phyloP scores from a whole-genome alignment of 306 rosid species.

The Sphenostylis stenocarpa region DNA sequence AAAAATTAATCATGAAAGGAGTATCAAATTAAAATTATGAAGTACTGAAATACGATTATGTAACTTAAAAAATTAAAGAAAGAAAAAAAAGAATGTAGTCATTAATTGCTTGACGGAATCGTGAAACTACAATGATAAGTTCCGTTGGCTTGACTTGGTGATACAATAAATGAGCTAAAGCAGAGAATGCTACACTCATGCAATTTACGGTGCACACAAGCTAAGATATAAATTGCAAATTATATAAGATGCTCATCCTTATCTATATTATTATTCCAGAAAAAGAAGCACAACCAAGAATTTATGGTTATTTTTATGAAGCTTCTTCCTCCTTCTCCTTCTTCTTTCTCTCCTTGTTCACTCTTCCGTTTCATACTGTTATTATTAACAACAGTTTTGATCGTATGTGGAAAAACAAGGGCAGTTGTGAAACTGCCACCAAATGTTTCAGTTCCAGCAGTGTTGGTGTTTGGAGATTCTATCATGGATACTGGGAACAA shows the following conservation, averaged over 20 bases:
- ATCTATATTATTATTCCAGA: background rate
- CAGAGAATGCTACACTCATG: background rate
- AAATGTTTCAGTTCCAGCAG: constrained; percentile 50
- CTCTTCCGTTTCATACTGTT: background rate
- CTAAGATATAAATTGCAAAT: background rate
- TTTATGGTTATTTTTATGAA: background rate
- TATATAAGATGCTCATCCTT: background rate
- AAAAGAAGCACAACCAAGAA: background rate
- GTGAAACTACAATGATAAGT: background rate
- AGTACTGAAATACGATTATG: no score
- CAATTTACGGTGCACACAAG: background rate
- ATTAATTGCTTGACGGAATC: background rate
- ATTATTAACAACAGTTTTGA: background rate
- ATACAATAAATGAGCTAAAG: constrained; percentile 1
- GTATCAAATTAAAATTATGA: background rate
- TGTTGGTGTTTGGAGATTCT: constrained; percentile 68
- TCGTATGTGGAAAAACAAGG: constrained; percentile 6
- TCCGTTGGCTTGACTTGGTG: background rate
- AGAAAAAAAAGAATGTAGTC: background rate
- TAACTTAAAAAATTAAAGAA: no score
- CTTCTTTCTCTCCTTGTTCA: background rate
- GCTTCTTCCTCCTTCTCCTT: background rate
- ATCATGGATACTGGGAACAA: constrained; percentile 81
- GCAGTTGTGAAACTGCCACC: constrained; percentile 43
- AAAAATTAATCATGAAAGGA: background rate